Conservation (phyloP, 306 rosid genomes). For the peach (Prunus persica) region Prunus_persica_NCBIv2 NC_034015.1:16095001-16095500, state of each 20-base stretch:
- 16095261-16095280: not conserved
- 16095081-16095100: not conserved
- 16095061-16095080: not conserved
- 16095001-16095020: not conserved
- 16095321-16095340: not conserved
- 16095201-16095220: not conserved
- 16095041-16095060: not conserved
- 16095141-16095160: not conserved
- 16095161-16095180: not conserved
- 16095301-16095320: not conserved
- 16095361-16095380: not conserved
- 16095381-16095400: constrained; percentile 15
- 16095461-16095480: constrained; percentile 95
- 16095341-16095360: not conserved
- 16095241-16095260: not conserved
- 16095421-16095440: constrained; percentile 87
- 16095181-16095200: not conserved
- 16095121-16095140: not conserved
- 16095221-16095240: not conserved
- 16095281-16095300: constrained; percentile 2
- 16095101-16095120: not conserved
- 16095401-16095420: constrained; percentile 76
- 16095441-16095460: constrained; percentile 78
- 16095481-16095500: constrained; percentile 86
- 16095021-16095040: not conserved